Base-by-base conservation (phyloP, 345 rosid genomes). In the Arabidopsis arenosa region DNA sequence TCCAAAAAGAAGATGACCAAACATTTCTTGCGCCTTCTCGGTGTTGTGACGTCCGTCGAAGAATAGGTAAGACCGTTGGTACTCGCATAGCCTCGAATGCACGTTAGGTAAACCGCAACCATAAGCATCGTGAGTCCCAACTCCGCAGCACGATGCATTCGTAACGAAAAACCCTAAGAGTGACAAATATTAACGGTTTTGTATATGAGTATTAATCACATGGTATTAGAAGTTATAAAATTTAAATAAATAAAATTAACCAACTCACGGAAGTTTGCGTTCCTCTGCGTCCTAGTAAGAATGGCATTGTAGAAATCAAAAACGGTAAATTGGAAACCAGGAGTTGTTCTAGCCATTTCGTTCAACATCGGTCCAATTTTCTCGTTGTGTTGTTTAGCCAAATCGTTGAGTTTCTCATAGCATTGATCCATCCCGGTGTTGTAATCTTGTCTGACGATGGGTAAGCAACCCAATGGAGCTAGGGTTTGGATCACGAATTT, bases 391-490 rank as follows among this genome's bases (percentile, higher is more conserved):
- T 49, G 73, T 37, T 35, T 72, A 58, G 83, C 83, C 39, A 80
- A 37, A 58, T 53, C 48, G 32, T 70, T 75, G 3, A 75, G 77
- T 26, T 7, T 2, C 64, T 75, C 76, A 12, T 75, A 21, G 54
- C 83, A 80, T 15, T 35, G 35, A 1, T 58, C 68, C 13, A 41
- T 6, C 0, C 73, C 80, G 48, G 72, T 70, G 0, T 0, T 5
- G 60, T 39, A 69, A 0, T 75, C 73, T 75, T 80, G 83, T 65
- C 75, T 75, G 6, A 18, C 70, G 21, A 80, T 80, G 0, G 83
- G 83, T 39, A 80, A 64, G 37, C 83, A 80, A 64, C 83, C 83
- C n/a, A 80, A 76, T 23, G 83, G 83, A 0, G 76, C 83, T 36
- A 80, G 65, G 58, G 45, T 80, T 60, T 80, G 82, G 52, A 74